Evolutionary conservation across 2,329 filamentous ascomycete species (phyloP).

Genomic region (Pyrenochaeta sp.): DNA sequence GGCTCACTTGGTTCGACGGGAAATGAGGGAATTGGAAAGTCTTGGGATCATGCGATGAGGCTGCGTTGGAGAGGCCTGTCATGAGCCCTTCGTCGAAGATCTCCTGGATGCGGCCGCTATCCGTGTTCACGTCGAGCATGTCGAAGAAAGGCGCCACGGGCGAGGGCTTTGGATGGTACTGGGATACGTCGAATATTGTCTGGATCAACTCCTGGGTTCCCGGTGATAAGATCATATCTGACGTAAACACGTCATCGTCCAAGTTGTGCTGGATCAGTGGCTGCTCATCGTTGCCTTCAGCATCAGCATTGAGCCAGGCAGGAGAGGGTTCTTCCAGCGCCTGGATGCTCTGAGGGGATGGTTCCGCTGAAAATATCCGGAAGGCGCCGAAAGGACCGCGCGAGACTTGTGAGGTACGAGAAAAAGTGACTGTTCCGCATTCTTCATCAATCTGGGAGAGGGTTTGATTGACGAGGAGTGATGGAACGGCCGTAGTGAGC

Average conservation of each 20-base stretch:
- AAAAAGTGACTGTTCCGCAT: slow-evolving; percentile 20
- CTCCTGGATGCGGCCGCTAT: slow-evolving; percentile 8
- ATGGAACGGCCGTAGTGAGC: slow-evolving; percentile 44
- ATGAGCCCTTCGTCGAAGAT: slow-evolving; percentile 7
- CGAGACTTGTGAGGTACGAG: slow-evolving; percentile 4
- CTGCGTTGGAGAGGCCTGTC: too few relatives aligned
- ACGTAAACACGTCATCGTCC: background rate
- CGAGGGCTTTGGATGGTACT: background rate
- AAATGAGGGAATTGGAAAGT: background rate
- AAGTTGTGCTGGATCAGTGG: background rate
- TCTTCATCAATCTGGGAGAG: slow-evolving; percentile 39
- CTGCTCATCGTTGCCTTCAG: background rate
- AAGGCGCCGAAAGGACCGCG: slow-evolving; percentile 23
- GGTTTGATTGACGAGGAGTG: slow-evolving; percentile 21
- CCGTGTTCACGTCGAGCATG: too few relatives aligned
- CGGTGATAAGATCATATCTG: slow-evolving; percentile 5
- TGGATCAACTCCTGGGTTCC: slow-evolving; percentile 11
- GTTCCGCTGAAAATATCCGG: too few relatives aligned
- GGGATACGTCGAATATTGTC: slow-evolving; percentile 9
- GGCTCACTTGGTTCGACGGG: background rate
- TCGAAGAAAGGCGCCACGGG: background rate
- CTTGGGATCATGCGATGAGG: too few relatives aligned
- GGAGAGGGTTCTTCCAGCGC: too few relatives aligned
- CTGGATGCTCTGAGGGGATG: too few relatives aligned
- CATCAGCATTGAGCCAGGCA: background rate